Percentiles rank a stretch among this genome's conserved stretches.
phyloP scores from a whole-genome alignment of 768 basidiomycete species.

The Mycena olivaceomarginata region DNA sequence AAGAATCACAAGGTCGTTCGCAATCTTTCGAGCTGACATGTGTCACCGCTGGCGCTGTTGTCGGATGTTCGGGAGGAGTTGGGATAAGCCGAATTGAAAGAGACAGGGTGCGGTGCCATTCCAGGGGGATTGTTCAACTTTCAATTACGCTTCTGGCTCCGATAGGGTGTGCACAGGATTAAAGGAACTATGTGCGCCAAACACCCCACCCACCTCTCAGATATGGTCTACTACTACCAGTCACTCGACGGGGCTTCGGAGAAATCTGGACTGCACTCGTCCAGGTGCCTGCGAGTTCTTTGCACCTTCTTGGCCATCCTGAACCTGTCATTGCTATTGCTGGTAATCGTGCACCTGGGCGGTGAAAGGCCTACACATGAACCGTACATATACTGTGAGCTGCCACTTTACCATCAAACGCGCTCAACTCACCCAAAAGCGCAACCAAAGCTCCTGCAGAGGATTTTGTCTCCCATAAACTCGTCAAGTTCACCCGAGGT shows the following conservation, averaged over 20 bases:
- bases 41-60: too few species aligned
- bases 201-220: neutral
- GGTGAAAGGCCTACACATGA: neutral
- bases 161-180: neutral
- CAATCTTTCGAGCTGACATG: too few species aligned
- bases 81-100: neutral
- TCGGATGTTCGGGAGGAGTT: too few species aligned
- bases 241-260: neutral
- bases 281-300: neutral
- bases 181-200: neutral
- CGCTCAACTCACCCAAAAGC: neutral
- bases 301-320: constrained; percentile 1
- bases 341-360: neutral
- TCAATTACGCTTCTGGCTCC: neutral
- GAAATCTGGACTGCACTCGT: neutral
- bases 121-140: neutral
- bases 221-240: constrained; percentile 16
- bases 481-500: constrained; percentile 48
- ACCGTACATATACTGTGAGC: constrained; percentile 7
- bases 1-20: too few species aligned
- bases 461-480: constrained; percentile 42
- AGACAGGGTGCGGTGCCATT: neutral
- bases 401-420: neutral
- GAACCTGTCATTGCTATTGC: neutral
- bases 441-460: constrained; percentile 47